Percentiles rank a stretch among this genome's conserved stretches.
Evolutionary conservation across 768 basidiomycete species (phyloP).

Genomic region (Psilocybe subaeruginosa): DNA sequence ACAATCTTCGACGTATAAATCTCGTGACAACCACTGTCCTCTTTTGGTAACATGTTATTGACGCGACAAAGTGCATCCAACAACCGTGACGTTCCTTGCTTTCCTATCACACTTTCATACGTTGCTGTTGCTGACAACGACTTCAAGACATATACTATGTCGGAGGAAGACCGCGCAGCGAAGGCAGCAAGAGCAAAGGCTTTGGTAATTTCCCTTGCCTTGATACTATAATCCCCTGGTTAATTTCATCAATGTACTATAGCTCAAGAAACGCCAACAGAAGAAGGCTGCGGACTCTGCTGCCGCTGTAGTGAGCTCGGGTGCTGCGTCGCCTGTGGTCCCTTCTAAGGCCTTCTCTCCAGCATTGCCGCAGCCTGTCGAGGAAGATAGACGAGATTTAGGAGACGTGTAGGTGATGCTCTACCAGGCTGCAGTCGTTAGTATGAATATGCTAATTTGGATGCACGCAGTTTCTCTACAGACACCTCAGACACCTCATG

Average conservation of each 20-base stretch:
- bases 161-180: conserved; percentile 78
- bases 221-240: conserved; percentile 8
- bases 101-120: conserved; percentile 13
- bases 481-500: conserved; percentile 56
- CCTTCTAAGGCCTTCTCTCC: conserved; percentile 52
- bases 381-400: conserved; percentile 54
- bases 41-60: conserved; percentile 16
- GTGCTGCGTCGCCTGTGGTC: conserved; percentile 41
- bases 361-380: conserved; percentile 44
- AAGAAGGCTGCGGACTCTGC: conserved; percentile 59
- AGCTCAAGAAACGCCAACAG: conserved; percentile 85
- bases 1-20: conserved; percentile 7
- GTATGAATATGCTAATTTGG: conserved; percentile 20
- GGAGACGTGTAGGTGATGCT: conserved; percentile 63
- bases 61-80: conserved; percentile 16
- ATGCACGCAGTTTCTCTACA: conserved; percentile 38
- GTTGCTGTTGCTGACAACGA: neutral
- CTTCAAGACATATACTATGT: conserved; percentile 35
- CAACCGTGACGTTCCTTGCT: neutral
- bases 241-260: conserved; percentile 9
- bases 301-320: conserved; percentile 29
- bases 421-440: conserved; percentile 7
- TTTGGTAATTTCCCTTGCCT: conserved; percentile 50
- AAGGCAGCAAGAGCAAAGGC: conserved; percentile 86
- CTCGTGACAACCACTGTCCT: conserved; percentile 21